Evolutionary conservation across 2,329 filamentous ascomycete genomes (phyloP).

Genomic region (Cladophialophora carrionii): DNA sequence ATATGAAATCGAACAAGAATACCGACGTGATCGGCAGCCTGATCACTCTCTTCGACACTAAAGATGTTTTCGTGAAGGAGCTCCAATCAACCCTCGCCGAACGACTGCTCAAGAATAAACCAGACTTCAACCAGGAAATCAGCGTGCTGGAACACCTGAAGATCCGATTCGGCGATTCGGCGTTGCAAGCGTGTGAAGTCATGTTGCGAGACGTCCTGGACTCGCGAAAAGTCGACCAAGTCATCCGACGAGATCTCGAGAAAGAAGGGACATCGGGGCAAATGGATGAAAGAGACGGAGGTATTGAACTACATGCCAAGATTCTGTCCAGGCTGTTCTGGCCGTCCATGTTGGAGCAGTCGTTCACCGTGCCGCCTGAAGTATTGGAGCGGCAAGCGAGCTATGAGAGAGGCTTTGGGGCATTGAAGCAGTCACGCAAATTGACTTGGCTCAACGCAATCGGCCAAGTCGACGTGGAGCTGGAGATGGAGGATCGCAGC

Average conservation of each 20-base stretch:
- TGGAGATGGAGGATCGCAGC: constrained; percentile 80
- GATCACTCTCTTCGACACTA: constrained; percentile 82
- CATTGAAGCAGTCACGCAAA: constrained; percentile 79
- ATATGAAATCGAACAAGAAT: constrained; percentile 76
- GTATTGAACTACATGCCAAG: constrained; percentile 68
- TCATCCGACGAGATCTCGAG: constrained; percentile 61
- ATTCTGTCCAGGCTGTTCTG: constrained; percentile 93
- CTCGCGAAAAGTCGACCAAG: constrained; percentile 71
- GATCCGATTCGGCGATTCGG: constrained; percentile 79
- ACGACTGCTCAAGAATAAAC: constrained; percentile 68
- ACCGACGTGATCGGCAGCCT: constrained; percentile 91
- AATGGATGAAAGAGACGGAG: constrained; percentile 16
- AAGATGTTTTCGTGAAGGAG: constrained; percentile 91
- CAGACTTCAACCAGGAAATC: constrained; percentile 75
- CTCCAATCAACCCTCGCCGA: constrained; percentile 88
- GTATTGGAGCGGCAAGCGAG: constrained; percentile 63
- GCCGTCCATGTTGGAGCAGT: constrained; percentile 71
- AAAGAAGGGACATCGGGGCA: constrained; percentile 38
- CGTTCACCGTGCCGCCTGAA: constrained; percentile 51
- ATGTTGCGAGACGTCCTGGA: constrained; percentile 95
- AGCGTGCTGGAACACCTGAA: constrained; percentile 86
- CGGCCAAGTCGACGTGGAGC: constrained; percentile 76
- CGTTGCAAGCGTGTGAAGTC: constrained; percentile 90
- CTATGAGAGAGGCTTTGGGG: constrained; percentile 77
- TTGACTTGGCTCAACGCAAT: constrained; percentile 85